Conservation (phyloP, 108 stramenopile genomes). For the Poteriospumella lacustris region DNA sequence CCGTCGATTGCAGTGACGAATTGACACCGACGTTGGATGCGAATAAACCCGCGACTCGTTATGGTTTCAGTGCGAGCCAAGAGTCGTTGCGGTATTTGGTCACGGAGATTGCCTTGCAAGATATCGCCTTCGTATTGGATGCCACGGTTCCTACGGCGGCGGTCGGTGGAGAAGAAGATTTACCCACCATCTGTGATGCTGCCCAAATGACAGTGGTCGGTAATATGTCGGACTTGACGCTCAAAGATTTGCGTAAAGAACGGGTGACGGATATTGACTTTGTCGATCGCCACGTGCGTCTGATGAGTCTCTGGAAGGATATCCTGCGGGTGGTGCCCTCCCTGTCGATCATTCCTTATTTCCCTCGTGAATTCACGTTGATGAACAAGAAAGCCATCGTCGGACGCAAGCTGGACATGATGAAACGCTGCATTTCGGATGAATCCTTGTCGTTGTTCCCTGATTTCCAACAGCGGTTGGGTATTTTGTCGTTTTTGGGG, state of each 20-base stretch:
- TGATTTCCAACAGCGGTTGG: conserved; percentile 78
- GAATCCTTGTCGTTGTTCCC: conserved; percentile 75
- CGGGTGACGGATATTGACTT: neutral
- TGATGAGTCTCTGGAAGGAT: no score
- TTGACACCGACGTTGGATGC: no score
- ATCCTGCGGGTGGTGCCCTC: no score
- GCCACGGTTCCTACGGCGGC: neutral
- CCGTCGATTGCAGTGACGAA: no score
- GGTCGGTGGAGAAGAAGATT: neutral
- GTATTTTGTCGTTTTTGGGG: conserved; percentile 74
- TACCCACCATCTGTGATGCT: neutral
- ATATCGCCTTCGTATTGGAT: neutral
- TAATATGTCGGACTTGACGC: neutral
- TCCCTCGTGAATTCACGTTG: no score
- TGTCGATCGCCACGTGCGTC: neutral
- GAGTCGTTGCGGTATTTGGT: neutral
- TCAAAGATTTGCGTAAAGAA: neutral
- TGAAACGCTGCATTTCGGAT: conserved; percentile 35
- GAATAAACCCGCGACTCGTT: no score
- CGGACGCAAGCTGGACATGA: conserved; percentile 16
- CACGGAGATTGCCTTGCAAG: neutral
- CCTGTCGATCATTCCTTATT: no score
- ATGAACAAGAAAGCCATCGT: no score
- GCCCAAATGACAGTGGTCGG: neutral
- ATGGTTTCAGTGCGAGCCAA: no score